These are phyloP conservation scores for Exophiala alcalophila DNA, from an alignment of 2,329 filamentous ascomycete species.

Conservation along the genomic window DNA sequence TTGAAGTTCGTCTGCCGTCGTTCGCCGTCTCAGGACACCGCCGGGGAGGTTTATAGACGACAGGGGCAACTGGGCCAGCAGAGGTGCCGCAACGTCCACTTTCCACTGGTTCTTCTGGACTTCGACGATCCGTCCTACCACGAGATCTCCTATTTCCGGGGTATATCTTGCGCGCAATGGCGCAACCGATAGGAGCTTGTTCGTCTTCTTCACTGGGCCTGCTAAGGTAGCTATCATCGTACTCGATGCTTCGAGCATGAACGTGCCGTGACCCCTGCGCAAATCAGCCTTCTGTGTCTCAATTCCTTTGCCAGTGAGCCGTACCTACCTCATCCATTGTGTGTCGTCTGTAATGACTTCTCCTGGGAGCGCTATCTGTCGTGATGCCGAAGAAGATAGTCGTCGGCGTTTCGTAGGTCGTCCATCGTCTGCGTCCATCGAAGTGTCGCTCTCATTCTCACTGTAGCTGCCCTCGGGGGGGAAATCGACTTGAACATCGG, in stretches of 20 bases:
- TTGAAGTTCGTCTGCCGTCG: slow-evolving; percentile 93
- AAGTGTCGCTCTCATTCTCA: slow-evolving; percentile 50
- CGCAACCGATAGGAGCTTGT: slow-evolving; percentile 90
- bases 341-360: slow-evolving; percentile 83
- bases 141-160: slow-evolving; percentile 92
- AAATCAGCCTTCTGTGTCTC: slow-evolving; percentile 35
- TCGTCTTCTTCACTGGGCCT: slow-evolving; percentile 86
- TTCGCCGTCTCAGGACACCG: slow-evolving; percentile 84
- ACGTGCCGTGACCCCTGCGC: slow-evolving; percentile 85
- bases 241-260: slow-evolving; percentile 46
- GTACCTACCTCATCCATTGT: slow-evolving; percentile 76
- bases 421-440: slow-evolving; percentile 47
- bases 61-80: slow-evolving; percentile 80
- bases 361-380: slow-evolving; percentile 78
- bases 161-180: slow-evolving; percentile 90
- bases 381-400: slow-evolving; percentile 30
- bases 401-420: slow-evolving; percentile 41
- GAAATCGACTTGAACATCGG: slow-evolving; percentile 31
- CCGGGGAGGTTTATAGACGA: slow-evolving; percentile 92
- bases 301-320: slow-evolving; percentile 37
- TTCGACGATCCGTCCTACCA: slow-evolving; percentile 88
- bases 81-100: slow-evolving; percentile 84
- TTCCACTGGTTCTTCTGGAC: slow-evolving; percentile 94
- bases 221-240: slow-evolving; percentile 87
- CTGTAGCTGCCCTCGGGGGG: slow-evolving; percentile 35